phyloP scores from a whole-genome alignment of 2,329 filamentous ascomycete species.

The Leptodontidium sp. region DNA sequence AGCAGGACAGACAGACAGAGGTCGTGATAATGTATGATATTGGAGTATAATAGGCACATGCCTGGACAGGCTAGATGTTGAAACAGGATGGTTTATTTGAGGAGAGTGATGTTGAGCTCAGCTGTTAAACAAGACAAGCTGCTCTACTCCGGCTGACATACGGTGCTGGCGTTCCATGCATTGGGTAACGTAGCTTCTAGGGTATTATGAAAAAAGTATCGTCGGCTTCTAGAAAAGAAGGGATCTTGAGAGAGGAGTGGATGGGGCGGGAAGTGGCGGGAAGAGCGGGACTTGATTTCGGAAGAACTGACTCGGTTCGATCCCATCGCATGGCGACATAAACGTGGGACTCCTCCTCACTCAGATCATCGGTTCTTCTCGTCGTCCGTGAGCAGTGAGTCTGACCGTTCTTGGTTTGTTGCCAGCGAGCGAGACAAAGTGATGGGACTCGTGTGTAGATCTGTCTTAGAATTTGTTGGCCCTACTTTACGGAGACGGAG shows the following conservation, averaged over 20 bases:
- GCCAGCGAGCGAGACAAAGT: neutral
- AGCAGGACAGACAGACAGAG: neutral
- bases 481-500: neutral
- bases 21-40: constrained; percentile 6
- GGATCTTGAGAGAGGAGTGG: neutral
- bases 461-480: neutral
- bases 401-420: neutral
- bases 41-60: neutral
- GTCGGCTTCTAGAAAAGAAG: constrained; percentile 4
- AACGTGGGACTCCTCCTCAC: neutral
- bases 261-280: neutral
- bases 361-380: neutral
- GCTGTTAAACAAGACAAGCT: too few species aligned
- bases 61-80: neutral
- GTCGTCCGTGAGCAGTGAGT: neutral
- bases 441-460: neutral
- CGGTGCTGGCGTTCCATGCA: too few species aligned
- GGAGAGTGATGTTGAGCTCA: constrained; percentile 4
- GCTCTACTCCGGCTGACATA: too few species aligned
- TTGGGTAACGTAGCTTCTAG: neutral
- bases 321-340: neutral
- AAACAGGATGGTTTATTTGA: constrained; percentile 18
- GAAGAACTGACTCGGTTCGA: neutral
- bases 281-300: neutral
- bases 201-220: neutral